Base-by-base conservation (phyloP, 2,329 filamentous ascomycete genomes). In the Aspergillus udagawae region DNA sequence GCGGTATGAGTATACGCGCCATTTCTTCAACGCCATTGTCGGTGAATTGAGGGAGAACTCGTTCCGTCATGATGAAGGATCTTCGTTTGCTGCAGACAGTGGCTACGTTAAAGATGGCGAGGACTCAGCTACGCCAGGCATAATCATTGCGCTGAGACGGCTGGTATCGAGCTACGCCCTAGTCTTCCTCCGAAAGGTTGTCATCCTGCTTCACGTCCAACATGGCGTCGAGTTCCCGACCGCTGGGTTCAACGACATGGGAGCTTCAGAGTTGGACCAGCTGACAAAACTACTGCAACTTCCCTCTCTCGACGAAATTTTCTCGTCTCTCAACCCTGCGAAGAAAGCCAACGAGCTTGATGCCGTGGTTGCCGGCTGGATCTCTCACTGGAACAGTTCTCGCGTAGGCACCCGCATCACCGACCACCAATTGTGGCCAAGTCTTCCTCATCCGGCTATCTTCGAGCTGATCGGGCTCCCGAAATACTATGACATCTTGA, bases 381-480 rank as follows among this genome's bases (percentile, higher is more conserved):
- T 96, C 52, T 81, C 81, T 62, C 75, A 77, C 63, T 76, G 71
- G 70, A 73, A 73, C 53, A 66, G 66, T 12, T 72, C 67, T 20
- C 67, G 70, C 45, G 68, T 67, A 14, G 66, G 67, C 12, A 65
- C 70, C 29, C 67, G 70, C 27, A 62, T 67, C 49, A 68, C 70
- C 51, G 69, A 74, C 54, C 67, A 68, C 54, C 66, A 66, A 35
- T 61, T 74, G 53, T 72, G 68, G 62, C 77, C 84, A 32, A 80
- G 77, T 35, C 76, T 87, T 17, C 87, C 89, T 55, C 94, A 99
- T 71, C 95, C 94, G 0, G 88, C 86, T 49, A 96, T 99, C 62
- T 96, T 94, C 68, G 94, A 99, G 73, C 84, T 99, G 25, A 87
- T 99, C 12, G 94, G 94, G 1, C 78, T 99, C 51, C 94, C 94